Base-by-base conservation (phyloP, 2,329 filamentous ascomycete genomes). In the Trichoderma koningii region DNA sequence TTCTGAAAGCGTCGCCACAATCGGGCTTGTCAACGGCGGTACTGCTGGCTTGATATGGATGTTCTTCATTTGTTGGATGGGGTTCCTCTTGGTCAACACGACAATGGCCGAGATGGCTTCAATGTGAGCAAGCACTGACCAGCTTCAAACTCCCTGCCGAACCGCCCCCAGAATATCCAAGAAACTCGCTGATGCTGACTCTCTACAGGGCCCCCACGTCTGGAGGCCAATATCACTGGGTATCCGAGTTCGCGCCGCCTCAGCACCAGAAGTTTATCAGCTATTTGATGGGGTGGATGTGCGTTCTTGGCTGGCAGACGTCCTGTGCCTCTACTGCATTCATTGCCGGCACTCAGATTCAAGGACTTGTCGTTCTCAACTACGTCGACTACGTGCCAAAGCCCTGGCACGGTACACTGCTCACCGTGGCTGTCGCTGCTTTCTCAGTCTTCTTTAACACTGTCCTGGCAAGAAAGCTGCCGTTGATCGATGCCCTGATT, bases 191-290 rank as follows among this genome's bases (percentile, higher is more conserved):
- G 5, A 50, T 5, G 3, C 44, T 21, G 3, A 41, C 3, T 26
- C 3, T 57, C 4, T 81, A 79, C 5, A 83, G 83, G 77, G 83
- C 83, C 2, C 84, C 84, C 0, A 87, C 83, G 0, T 79, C 80
- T 7, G 84, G 84, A 23, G 85, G 85, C 1, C 84, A 87, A 68
- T 86, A 86, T 67, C 82, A 85, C 68, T 86, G 83, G 83, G 82
- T 85, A 1, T 84, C 79, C 1, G 82, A 84, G 57, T 84, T 85
- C 66, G 79, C 82, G 0, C 80, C 83, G 0, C 74, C 72, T 0
- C 72, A 74, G 50, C 76, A 79, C 59, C 83, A 86, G 68, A 84
- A 82, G 64, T 79, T 82, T 42, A 73, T 86, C 1, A 85, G 82
- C 66, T 88, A 87, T 69, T 71, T 83, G 17, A 72, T 71, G 73